Evolutionary conservation across 768 basidiomycete species (phyloP), one percentile per base, ranked within the genome.

Genomic region (Podaxis sp.): DNA sequence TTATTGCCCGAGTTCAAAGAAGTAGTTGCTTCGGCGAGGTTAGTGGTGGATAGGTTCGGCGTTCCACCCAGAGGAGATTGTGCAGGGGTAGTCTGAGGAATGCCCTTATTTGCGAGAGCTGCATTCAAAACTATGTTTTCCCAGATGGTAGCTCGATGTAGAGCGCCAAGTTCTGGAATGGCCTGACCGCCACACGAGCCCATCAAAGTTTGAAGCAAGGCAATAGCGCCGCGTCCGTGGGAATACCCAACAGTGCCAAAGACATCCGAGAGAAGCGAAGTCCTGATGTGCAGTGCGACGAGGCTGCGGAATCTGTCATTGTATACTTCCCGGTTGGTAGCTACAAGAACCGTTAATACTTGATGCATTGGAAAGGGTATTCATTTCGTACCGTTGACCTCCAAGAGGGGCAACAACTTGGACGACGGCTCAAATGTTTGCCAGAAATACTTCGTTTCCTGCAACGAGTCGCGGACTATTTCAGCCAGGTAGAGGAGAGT

Each of bases 61-160:
- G 82, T 81, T 61, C 78, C 79, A 57, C 80, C 80, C 37, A 80
- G 61, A 6, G 85, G 81, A 13, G 85, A 82, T 13, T 77, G 69
- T 38, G 69, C 67, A 13, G 78, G 75, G 3, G 79, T 80, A 22
- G 76, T 68, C 59, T 79, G 73, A 17, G 85, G 79, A 47, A 87
- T 85, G 41, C 86, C 85, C 66, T 80, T 84, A 15, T 77, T 72
- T 15, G 79, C 72, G 43, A 89, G 74, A 25, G 82, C 84, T 17
- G 80, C 77, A 66, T 89, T 90, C 55, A 97, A 80, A 17, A 86
- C 75, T 43, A 93, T 90, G 67, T 93, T 94, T 75, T 96, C 93
- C 90, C 92, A 93, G 5, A 93, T 84, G 64, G 85, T 88, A 1
- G 88, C 85, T 15, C 93, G 85, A 71, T 97, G 94, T 5, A 98